These are phyloP conservation scores for Polytrichum formosum DNA, from an alignment of 225 moss, liverwort and hornwort species.

Conservation along the genomic window DNA sequence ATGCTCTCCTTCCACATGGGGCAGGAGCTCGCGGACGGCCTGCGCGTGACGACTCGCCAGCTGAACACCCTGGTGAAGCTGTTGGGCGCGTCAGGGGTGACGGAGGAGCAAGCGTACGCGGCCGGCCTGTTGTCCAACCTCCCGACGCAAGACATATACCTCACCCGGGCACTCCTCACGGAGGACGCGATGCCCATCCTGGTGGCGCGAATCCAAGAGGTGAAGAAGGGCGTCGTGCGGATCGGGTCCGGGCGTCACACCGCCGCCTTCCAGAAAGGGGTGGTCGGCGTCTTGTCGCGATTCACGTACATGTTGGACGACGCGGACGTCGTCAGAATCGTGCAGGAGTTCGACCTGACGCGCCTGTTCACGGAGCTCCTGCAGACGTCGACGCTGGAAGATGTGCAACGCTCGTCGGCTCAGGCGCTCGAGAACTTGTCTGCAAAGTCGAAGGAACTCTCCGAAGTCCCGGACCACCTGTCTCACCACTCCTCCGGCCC, in stretches of 20 bases:
- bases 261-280: constrained; percentile 68
- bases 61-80: constrained; percentile 78
- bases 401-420: constrained; percentile 78
- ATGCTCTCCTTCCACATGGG: constrained; percentile 78
- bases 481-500: neutral
- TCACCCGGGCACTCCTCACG: constrained; percentile 74
- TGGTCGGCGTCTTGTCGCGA: constrained; percentile 78
- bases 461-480: constrained; percentile 37
- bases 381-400: constrained; percentile 64
- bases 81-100: constrained; percentile 53
- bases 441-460: constrained; percentile 45
- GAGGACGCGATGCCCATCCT: constrained; percentile 62
- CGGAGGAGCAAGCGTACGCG: constrained; percentile 87
- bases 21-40: constrained; percentile 86
- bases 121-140: constrained; percentile 86
- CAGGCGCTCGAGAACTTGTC: constrained; percentile 59
- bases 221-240: constrained; percentile 58
- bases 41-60: constrained; percentile 82
- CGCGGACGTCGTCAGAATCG: constrained; percentile 44
- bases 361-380: constrained; percentile 67
- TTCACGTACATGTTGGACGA: constrained; percentile 78
- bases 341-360: constrained; percentile 48
- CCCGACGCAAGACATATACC: constrained; percentile 64
- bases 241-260: constrained; percentile 79
- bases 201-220: constrained; percentile 59